Evolutionary conservation across 1,284 basidiomycete species (phyloP), one percentile per base, ranked within the genome.

Genomic region (Apiotrichum laibachii): DNA sequence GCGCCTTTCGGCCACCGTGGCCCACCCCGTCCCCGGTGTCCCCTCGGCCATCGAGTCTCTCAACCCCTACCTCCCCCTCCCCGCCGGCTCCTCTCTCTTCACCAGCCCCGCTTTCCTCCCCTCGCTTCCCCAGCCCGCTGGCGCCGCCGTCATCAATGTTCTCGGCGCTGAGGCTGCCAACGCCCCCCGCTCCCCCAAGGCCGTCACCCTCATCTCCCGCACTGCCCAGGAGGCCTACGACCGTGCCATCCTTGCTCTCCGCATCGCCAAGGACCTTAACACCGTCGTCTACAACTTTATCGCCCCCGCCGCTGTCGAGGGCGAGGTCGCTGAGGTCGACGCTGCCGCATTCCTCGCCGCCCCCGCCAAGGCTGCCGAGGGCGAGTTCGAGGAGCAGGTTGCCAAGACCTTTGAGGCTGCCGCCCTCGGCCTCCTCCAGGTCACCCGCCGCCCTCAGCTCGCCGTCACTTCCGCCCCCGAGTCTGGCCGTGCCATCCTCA

Each of bases 221-320:
- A 82, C 81, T 2, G 76, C 84, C 2, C 84, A 86, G 70, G 82
- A 88, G 66, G 86, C 87, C 2, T 85, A 88, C 68, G 87, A 89
- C 70, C 83, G 88, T 67, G 85, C 86, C 13, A 76, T 90, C 18
- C 80, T 90, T n/a, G 87, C 87, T 26, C 83, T 85, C 56, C 82
- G 84, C 50, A 78, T 90, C 45, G 87, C 89, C 5, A 80, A 80
- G 53, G 78, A 82, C 12, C 81, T 85, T 64, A 80, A 81, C 56
- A 83, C 81, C 53, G 82, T 84, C 2, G 90, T 95, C 18, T 81
- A 95, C 53, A 92, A 97, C 73, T 87, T 85, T 46, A 93, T 92
- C 63, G 64, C 68, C 73, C 85, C 88, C 42, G 63, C 64, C 10
- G 67, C 69, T 7, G 61, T 69, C 18, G 61, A 62, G 5, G 71